A percentile compares a stretch with the other conserved stretches of the same genome.
Evolutionary conservation across 2,329 filamentous ascomycete species (phyloP).

Genomic region (Aureobasidium sp.): DNA sequence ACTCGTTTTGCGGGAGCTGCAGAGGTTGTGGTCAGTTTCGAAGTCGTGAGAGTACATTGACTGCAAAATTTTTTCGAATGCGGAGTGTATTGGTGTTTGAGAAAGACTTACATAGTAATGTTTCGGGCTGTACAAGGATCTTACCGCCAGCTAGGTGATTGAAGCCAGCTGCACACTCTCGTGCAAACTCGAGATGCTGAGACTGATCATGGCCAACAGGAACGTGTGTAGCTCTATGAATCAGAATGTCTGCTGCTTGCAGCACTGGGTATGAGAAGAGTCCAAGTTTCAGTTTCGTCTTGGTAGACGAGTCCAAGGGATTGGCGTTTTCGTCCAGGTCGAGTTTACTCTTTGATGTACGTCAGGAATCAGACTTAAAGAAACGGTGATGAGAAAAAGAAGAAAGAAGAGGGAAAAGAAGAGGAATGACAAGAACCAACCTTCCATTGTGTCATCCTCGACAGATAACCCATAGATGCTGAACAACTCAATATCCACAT

Average conservation of each 20-base stretch:
- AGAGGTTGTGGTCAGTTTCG: not conserved
- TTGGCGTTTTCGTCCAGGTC: constrained; percentile 51
- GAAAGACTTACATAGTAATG: constrained; percentile 55
- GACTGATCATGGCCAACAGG: constrained; percentile 93
- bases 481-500: constrained; percentile 97
- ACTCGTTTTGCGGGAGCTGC: constrained; percentile 69
- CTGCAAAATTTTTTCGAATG: no score
- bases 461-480: constrained; percentile 86
- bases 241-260: constrained; percentile 19
- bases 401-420: not conserved
- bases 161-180: constrained; percentile 79
- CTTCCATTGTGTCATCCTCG: constrained; percentile 99
- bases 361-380: not conserved
- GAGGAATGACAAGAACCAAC: constrained; percentile 34
- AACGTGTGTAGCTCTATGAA: constrained; percentile 85
- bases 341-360: constrained; percentile 53
- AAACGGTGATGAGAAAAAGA: constrained; percentile 15
- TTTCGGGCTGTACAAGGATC: constrained; percentile 58
- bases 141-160: constrained; percentile 59
- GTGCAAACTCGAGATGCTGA: constrained; percentile 89
- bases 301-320: constrained; percentile 44
- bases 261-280: constrained; percentile 94
- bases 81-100: not conserved
- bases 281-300: constrained; percentile 65
- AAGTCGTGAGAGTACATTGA: no score